Base-by-base conservation (phyloP, 108 stramenopile genomes). In the Cyclotella baltica region DNA sequence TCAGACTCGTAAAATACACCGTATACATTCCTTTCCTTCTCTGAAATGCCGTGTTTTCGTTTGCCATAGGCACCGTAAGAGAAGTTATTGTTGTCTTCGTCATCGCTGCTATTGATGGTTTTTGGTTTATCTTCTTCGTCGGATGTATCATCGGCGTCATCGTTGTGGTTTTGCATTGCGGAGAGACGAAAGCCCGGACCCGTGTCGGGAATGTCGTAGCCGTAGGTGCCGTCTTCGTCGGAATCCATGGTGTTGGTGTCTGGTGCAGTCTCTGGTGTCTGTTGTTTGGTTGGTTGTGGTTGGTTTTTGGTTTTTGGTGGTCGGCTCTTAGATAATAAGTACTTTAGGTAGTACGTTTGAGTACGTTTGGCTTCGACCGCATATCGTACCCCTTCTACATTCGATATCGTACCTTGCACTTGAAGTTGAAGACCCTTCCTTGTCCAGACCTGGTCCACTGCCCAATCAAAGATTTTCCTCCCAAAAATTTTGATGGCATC, bases 1-100 rank as follows among this genome's bases (percentile, higher is more conserved):
- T 65, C 52, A 4, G 73, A 74, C n/a, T 81, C 80, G 29, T 75
- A 75, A 47, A 81, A 81, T 25, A 75, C 73, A 1, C 80, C 80
- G 22, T 81, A 81, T 5, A 81, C 63, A 56, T 64, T 75, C 19
- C 69, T 36, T 47, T 75, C 73, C 53, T 81, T 79, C 30, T 72
- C 78, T 10, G 75, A 62, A 8, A 25, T n/a, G 31, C 58, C 34
- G 20, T 55, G 52, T 58, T 61, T 28, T 16, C 34, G 28, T 31
- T 72, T 59, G n/a, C 70, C 33, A 5, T 79, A n/a, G 15, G 48
- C 63, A 57, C 78, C 78, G 31, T 79, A 79, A 40, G 78, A 29
- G 36, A 79, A 79, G 56, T 79, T 61, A 0, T 62, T 65, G 20
- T 65, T 62, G 10, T 62, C 69, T 53, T 75, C 69, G 51, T 71